Base-by-base conservation (phyloP, 73 alveolate genomes). In the Stentor coeruleus region DNA sequence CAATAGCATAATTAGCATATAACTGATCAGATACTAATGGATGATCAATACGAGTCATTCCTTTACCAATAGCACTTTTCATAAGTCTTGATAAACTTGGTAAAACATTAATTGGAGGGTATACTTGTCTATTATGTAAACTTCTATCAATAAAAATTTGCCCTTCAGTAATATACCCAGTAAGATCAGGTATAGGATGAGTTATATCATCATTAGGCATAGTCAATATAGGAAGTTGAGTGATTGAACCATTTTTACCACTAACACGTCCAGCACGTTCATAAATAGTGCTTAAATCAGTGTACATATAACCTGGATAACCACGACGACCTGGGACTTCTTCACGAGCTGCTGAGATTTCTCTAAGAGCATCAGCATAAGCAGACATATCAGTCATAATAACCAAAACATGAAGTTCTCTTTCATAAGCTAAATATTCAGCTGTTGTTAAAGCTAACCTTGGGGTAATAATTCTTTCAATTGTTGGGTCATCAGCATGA, bases 161-260 rank as follows among this genome's bases (percentile, higher is more conserved):
- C 15, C 98, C 99, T 87, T 94, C 99, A 2, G 99, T n/a, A 15
- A 98, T 96, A 94, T 96, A 98, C 74, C 99, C 99, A 33, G 99
- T 98, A 88, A 98, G 93, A 93, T 98, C 99, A 35, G 99, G 99
- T 58, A 98, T 98, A 11, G 99, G 99, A 92, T 98, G 99, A 35
- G 99, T 98, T 60, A 98, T 98, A 93, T 98, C 99, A 89, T 98
- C 99, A 86, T 97, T 97, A 58, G 99, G 99, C 99, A 98, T 96
- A 83, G 99, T 98, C 85, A 98, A 89, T 81, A 98, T 98, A 35
- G 99, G 99, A 15, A 83, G 76, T 42, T 83, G 88, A 0, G 88
- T 83, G 59, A 83, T 83, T 40, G 88, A 74, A 33, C 88, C 84
- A 33, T 74, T 73, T 42, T 76, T 95, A 40, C 99, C 99, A 87